Conservation (phyloP, 805 yeast species). For the Teunomyces kruisii region DNA sequence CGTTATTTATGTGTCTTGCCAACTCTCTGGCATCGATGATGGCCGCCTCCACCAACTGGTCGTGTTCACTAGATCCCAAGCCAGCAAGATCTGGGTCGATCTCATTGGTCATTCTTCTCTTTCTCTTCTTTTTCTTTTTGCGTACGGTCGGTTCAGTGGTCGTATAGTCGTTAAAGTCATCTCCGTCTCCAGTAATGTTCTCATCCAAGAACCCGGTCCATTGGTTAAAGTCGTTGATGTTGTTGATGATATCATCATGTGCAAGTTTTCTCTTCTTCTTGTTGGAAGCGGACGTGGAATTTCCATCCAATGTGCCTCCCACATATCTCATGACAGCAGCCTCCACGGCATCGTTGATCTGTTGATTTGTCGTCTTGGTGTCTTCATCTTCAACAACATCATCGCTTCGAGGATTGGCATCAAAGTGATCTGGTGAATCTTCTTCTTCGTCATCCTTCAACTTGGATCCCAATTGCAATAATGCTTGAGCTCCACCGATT, state of each 20-base stretch:
- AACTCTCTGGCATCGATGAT: conserved; percentile 66
- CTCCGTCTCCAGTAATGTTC: conserved; percentile 16
- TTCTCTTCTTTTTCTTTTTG: conserved; percentile 15
- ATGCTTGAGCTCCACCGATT: conserved; percentile 48
- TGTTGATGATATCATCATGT: conserved; percentile 39
- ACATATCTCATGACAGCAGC: conserved; percentile 77
- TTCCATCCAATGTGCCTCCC: conserved; percentile 52
- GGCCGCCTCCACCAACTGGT: conserved; percentile 67
- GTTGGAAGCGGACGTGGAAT: not conserved
- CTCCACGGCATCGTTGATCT: conserved; percentile 58
- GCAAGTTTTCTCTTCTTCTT: conserved; percentile 19
- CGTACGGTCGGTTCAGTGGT: conserved; percentile 2
- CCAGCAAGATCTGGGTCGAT: conserved; percentile 42
- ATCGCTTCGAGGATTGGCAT: not conserved
- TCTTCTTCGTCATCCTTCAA: conserved; percentile 16
- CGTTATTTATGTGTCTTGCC: conserved; percentile 38
- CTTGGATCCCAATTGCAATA: conserved; percentile 40
- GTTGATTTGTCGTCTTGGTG: conserved; percentile 36
- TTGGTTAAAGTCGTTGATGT: conserved; percentile 50
- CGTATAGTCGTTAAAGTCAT: conserved; percentile 8
- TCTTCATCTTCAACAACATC: conserved; percentile 8
- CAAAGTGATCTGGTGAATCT: not conserved
- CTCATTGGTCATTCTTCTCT: conserved; percentile 16
- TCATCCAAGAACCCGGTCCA: conserved; percentile 41
- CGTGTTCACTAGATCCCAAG: conserved; percentile 50